These are phyloP conservation scores for Cyclanthera cordifolia DNA, from an alignment of 306 rosid genomes.

Conservation along the genomic window DNA sequence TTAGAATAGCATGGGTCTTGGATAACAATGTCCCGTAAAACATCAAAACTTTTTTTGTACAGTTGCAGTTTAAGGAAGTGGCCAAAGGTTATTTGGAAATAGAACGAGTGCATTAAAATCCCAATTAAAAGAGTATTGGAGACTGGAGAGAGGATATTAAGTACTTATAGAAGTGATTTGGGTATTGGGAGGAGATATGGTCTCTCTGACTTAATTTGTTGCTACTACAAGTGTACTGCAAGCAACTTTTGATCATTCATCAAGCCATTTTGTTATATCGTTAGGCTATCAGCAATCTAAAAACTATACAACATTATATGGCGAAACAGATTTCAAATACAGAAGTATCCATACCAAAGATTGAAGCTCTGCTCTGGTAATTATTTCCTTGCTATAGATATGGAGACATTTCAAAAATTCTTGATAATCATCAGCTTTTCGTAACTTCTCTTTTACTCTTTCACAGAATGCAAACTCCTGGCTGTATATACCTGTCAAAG, in stretches of 20 bases:
- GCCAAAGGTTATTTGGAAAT: not conserved
- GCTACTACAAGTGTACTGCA: no score
- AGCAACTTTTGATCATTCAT: not conserved
- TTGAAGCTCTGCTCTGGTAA: constrained; percentile 71
- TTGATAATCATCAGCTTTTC: constrained; percentile 72
- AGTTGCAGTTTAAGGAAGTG: not conserved
- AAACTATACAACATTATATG: not conserved
- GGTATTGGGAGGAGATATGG: no score
- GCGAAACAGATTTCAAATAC: not conserved
- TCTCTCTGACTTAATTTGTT: no score
- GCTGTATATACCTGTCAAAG: constrained; percentile 68
- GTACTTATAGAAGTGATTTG: no score
- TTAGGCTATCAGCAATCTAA: not conserved
- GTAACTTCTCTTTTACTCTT: constrained; percentile 78
- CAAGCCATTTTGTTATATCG: not conserved
- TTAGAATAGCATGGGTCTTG: no score
- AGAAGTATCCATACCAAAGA: constrained; percentile 83
- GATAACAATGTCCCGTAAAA: not conserved
- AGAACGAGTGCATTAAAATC: no score
- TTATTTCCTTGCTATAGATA: constrained; percentile 79
- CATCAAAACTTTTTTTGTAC: not conserved
- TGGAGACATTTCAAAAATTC: constrained; percentile 77
- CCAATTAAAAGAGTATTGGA: no score
- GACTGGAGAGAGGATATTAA: no score
- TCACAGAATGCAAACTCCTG: constrained; percentile 82